Evolutionary conservation across 2,329 filamentous ascomycete genomes (phyloP).

Genomic region (Lachnellula subtilissima): DNA sequence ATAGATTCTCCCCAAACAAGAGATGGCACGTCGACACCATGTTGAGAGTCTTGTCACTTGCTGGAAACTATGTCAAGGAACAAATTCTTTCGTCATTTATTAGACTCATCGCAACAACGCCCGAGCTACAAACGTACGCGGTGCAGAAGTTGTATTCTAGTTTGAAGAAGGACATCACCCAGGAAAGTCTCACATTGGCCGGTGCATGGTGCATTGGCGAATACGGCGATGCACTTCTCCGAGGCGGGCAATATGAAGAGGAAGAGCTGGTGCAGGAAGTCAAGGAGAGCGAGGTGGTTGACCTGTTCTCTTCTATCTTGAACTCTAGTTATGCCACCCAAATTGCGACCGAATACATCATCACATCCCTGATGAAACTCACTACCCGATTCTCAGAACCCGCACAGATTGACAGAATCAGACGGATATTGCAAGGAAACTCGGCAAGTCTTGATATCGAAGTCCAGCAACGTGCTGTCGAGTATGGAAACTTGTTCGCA

Average conservation of each 20-base stretch:
- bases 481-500: constrained; percentile 91
- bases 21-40: constrained; percentile 99
- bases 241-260: constrained; percentile 87
- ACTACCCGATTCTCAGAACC: constrained; percentile 81
- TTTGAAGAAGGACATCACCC: constrained; percentile 93
- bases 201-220: constrained; percentile 98
- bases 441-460: constrained; percentile 90
- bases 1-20: constrained; percentile 94
- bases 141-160: constrained; percentile 91
- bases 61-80: constrained; percentile 96
- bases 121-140: constrained; percentile 92
- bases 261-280: constrained; percentile 79
- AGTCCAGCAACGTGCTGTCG: constrained; percentile 91
- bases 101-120: constrained; percentile 87
- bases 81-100: constrained; percentile 97
- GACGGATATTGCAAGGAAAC: constrained; percentile 70
- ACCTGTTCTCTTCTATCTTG: constrained; percentile 86
- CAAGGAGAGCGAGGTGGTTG: constrained; percentile 83
- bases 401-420: constrained; percentile 80
- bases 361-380: constrained; percentile 91
- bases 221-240: constrained; percentile 85
- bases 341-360: constrained; percentile 89
- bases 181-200: constrained; percentile 89
- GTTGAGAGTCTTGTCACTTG: constrained; percentile 85
- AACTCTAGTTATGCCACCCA: constrained; percentile 93